phyloP scores from a whole-genome alignment of 495 filamentous ascomycete species.

The Aspergillus biplanus region DNA sequence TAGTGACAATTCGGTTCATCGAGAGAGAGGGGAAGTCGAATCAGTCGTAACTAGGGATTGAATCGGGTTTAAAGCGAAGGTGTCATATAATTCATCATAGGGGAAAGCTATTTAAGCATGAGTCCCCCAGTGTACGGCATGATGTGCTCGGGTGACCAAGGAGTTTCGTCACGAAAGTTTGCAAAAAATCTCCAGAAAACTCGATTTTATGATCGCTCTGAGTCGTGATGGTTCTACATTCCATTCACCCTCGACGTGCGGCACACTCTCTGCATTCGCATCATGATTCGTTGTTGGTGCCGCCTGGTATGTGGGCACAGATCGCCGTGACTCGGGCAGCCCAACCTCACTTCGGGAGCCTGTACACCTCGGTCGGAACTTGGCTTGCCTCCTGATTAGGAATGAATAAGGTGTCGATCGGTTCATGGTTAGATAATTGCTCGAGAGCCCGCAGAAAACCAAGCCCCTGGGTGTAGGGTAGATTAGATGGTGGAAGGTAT shows the following conservation, averaged over 20 bases:
- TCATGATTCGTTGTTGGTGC: conserved; percentile 11
- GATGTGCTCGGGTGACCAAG: conserved; percentile 2
- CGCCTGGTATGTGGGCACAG: conserved; percentile 24
- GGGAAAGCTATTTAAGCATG: conserved; percentile 1
- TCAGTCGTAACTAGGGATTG: background rate
- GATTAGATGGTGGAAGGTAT: too few species aligned
- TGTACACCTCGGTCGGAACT: background rate
- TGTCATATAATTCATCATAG: background rate
- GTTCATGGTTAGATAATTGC: too few species aligned
- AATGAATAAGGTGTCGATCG: too few species aligned
- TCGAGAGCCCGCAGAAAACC: too few species aligned
- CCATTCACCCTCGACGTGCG: conserved; percentile 15
- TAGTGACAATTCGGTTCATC: conserved; percentile 11
- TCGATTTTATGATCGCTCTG: conserved; percentile 4
- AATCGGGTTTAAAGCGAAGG: background rate
- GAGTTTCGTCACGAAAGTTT: background rate
- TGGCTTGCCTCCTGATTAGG: too few species aligned
- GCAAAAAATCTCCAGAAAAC: conserved; percentile 11
- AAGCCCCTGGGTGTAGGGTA: too few species aligned
- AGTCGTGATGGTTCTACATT: conserved; percentile 17
- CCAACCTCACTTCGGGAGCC: background rate
- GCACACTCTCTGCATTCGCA: background rate
- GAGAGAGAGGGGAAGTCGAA: background rate
- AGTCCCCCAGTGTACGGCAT: background rate
- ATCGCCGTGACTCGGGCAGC: background rate